Percentiles rank a stretch among this genome's conserved stretches.
Evolutionary conservation across 768 basidiomycete species (phyloP).

Genomic region (Psilocybe subaeruginosa): DNA sequence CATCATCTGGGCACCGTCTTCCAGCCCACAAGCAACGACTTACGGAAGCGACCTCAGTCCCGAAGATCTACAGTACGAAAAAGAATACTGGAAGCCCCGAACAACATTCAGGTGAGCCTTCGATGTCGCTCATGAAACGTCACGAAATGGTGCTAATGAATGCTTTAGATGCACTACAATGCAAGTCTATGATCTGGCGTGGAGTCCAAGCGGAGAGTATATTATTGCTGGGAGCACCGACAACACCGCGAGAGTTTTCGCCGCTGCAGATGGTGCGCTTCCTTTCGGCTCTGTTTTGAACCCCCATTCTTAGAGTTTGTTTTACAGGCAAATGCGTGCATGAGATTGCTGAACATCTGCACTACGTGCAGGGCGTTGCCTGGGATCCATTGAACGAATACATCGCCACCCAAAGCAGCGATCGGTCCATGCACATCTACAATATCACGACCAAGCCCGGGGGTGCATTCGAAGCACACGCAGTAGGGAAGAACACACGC

Average conservation of each 20-base stretch:
- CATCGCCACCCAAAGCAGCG: slow-evolving; percentile 96
- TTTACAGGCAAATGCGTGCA: slow-evolving; percentile 78
- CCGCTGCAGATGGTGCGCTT: slow-evolving; percentile 66
- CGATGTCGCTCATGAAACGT: neutral
- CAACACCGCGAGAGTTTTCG: slow-evolving; percentile 88
- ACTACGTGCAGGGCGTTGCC: slow-evolving; percentile 98
- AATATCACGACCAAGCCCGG: slow-evolving; percentile 79
- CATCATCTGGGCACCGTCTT: slow-evolving; percentile 90
- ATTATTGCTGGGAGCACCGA: slow-evolving; percentile 97
- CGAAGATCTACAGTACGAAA: slow-evolving; percentile 87
- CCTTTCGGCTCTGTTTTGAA: neutral
- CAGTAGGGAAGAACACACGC: slow-evolving; percentile 85
- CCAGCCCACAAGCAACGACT: slow-evolving; percentile 65
- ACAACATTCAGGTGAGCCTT: slow-evolving; percentile 73
- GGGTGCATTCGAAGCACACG: slow-evolving; percentile 87
- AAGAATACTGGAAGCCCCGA: slow-evolving; percentile 93
- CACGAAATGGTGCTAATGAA: neutral
- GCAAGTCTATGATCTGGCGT: slow-evolving; percentile 97
- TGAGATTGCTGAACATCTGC: slow-evolving; percentile 91
- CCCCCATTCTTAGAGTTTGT: slow-evolving; percentile 15
- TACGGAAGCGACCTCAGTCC: slow-evolving; percentile 83
- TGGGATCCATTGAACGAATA: slow-evolving; percentile 99
- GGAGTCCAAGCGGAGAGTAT: slow-evolving; percentile 95
- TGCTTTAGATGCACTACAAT: slow-evolving; percentile 83
- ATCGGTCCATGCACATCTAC: slow-evolving; percentile 96